phyloP scores from a whole-genome alignment of 2,329 filamentous ascomycete species.

The Neonectria hederae region DNA sequence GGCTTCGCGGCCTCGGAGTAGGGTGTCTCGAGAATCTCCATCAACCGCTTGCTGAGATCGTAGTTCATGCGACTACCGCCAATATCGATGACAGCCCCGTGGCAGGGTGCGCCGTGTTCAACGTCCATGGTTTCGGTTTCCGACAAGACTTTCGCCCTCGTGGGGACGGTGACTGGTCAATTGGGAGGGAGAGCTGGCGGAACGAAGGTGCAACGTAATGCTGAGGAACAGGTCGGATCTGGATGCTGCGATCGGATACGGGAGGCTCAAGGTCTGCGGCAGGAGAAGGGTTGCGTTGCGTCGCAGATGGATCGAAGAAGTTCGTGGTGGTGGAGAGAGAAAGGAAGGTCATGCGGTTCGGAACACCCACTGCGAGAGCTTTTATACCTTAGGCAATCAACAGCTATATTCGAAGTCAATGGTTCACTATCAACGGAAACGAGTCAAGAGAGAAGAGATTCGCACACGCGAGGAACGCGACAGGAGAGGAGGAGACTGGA shows the following conservation, averaged over 20 bases:
- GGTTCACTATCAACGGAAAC: slow-evolving; percentile 22
- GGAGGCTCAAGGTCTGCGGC: not conserved
- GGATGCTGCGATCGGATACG: not conserved
- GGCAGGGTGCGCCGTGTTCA: slow-evolving; percentile 29
- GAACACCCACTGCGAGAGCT: slow-evolving; percentile 34
- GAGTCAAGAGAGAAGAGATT: slow-evolving; percentile 25
- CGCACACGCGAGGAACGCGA: slow-evolving; percentile 20
- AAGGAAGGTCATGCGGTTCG: slow-evolving; percentile 29
- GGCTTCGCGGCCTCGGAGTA: slow-evolving; percentile 39
- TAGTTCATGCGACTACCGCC: slow-evolving; percentile 49
- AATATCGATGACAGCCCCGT: slow-evolving; percentile 51
- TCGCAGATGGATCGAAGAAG: slow-evolving; percentile 20
- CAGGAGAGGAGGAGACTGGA: slow-evolving; percentile 18
- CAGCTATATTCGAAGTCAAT: slow-evolving; percentile 14
- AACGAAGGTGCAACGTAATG: not conserved
- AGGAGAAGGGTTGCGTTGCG: slow-evolving; percentile 16
- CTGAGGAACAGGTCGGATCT: not conserved
- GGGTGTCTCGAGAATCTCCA: slow-evolving; percentile 36
- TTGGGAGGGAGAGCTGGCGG: not conserved
- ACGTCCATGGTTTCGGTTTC: slow-evolving; percentile 26
- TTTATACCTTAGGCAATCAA: slow-evolving; percentile 36
- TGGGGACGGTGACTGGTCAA: not conserved
- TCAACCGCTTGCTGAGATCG: slow-evolving; percentile 42
- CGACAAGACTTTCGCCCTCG: not conserved
- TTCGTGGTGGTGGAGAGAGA: slow-evolving; percentile 25